These are phyloP conservation scores for Solanum aculeatissimum DNA, from an alignment of 305 asterid species.

Conservation along the genomic window DNA sequence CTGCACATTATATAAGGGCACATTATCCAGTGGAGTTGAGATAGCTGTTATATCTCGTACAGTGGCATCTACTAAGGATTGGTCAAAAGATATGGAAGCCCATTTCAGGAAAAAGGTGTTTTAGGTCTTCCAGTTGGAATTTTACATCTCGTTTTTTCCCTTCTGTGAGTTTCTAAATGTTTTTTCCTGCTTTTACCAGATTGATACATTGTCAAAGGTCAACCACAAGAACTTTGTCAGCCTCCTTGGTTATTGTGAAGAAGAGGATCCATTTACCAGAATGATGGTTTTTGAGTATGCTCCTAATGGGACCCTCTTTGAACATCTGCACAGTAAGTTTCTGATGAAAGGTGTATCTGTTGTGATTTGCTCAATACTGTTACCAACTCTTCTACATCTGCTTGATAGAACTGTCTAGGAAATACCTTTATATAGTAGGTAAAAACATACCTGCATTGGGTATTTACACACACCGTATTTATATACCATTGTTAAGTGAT, in stretches of 20 bases:
- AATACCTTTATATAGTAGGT: neutral
- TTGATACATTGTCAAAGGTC: conserved; percentile 44
- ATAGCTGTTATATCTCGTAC: conserved; percentile 65
- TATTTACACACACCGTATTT: neutral
- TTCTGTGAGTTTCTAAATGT: neutral
- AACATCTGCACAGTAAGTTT: conserved; percentile 81
- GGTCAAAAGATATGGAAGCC: conserved; percentile 59
- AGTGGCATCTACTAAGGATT: conserved; percentile 48
- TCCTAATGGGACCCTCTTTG: conserved; percentile 88
- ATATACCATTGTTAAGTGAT: neutral
- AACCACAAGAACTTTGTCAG: conserved; percentile 83
- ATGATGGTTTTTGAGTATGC: conserved; percentile 97
- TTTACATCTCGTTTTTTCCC: neutral
- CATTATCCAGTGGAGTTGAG: conserved; percentile 84
- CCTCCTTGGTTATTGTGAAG: conserved; percentile 73
- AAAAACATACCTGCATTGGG: neutral
- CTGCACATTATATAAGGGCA: conserved; percentile 71
- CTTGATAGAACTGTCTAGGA: neutral
- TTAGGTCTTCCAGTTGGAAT: neutral
- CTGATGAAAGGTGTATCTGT: neutral
- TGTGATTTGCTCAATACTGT: neutral
- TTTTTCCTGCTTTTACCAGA: conserved; percentile 11
- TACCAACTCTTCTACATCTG: neutral
- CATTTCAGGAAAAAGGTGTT: conserved; percentile 70
- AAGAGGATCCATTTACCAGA: conserved; percentile 73